Evolutionary conservation across 768 basidiomycete genomes (phyloP).

Genomic region (Holtermanniella nyarrowii): DNA sequence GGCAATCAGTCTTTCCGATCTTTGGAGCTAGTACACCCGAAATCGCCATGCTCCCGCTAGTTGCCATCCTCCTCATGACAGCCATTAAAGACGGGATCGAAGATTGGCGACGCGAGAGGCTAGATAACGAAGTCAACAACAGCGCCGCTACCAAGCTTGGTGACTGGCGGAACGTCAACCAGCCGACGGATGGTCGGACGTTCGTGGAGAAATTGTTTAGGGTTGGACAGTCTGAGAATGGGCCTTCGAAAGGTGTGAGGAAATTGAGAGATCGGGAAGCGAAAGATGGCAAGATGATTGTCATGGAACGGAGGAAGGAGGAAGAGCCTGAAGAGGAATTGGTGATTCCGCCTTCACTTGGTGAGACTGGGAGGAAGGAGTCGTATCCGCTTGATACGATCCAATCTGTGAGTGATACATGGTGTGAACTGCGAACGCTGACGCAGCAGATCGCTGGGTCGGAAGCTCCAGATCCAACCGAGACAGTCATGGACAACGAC

Average conservation of each 20-base stretch:
- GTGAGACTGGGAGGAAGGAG: slow-evolving; percentile 8
- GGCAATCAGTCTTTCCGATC: slow-evolving; percentile 61
- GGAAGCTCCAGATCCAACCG: too few species aligned
- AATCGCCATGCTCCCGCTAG: slow-evolving; percentile 70
- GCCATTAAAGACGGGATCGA: slow-evolving; percentile 93
- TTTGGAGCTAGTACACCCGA: slow-evolving; percentile 80
- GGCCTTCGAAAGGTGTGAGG: slow-evolving; percentile 71
- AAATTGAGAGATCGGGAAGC: slow-evolving; percentile 75
- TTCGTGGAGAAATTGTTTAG: slow-evolving; percentile 68
- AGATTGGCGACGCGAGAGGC: slow-evolving; percentile 76
- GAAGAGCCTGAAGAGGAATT: slow-evolving; percentile 17
- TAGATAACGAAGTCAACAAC: slow-evolving; percentile 92
- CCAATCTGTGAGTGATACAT: slow-evolving; percentile 56
- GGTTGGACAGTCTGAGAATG: slow-evolving; percentile 16
- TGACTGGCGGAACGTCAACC: slow-evolving; percentile 84
- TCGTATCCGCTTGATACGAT: slow-evolving; percentile 52
- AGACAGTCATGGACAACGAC: not conserved
- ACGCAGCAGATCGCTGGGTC: not conserved
- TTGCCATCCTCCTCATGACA: slow-evolving; percentile 78
- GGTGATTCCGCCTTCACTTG: not conserved
- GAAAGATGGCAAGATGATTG: slow-evolving; percentile 51
- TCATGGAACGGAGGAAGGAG: slow-evolving; percentile 45
- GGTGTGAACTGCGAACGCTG: too few species aligned
- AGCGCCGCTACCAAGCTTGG: slow-evolving; percentile 82
- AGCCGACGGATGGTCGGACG: slow-evolving; percentile 61